Percentiles rank a stretch among this genome's conserved stretches.
phyloP scores from a whole-genome alignment of 345 rosid genomes.

The Lenwebbia sp. region DNA sequence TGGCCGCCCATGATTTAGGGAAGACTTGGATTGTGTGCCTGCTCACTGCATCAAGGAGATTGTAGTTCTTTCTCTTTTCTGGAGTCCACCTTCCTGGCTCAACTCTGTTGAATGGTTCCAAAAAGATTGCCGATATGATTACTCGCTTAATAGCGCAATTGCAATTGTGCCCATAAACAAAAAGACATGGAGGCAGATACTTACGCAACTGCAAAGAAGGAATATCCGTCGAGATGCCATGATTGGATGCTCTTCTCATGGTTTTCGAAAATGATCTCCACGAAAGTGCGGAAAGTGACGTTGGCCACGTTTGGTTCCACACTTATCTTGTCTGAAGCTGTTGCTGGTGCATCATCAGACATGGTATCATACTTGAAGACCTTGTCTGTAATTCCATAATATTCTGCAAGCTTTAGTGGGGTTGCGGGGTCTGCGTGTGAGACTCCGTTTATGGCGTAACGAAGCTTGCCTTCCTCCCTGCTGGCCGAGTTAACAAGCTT shows the following conservation, averaged over 20 bases:
- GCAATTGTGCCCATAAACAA: not conserved
- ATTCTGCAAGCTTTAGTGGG: slow-evolving; percentile 32
- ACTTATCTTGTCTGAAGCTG: not conserved
- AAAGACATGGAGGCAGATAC: not conserved
- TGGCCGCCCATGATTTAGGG: slow-evolving; percentile 35
- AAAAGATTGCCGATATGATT: not conserved
- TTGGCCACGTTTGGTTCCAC: slow-evolving; percentile 17
- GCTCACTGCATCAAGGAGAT: slow-evolving; percentile 1
- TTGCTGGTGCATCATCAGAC: slow-evolving; percentile 7
- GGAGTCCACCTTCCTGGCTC: slow-evolving; percentile 16
- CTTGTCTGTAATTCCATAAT: slow-evolving; percentile 4
- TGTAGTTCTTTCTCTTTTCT: slow-evolving; percentile 3
- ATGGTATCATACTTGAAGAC: slow-evolving; percentile 3
- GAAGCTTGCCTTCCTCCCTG: slow-evolving; percentile 4
- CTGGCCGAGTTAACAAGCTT: slow-evolving; percentile 18
- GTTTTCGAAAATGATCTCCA: slow-evolving; percentile 29
- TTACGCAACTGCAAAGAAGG: slow-evolving; percentile 37
- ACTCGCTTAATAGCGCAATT: not conserved
- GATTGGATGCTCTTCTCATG: slow-evolving; percentile 21
- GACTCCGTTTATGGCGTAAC: slow-evolving; percentile 25
- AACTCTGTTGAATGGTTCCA: not conserved
- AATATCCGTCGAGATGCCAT: slow-evolving; percentile 43
- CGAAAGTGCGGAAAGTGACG: slow-evolving; percentile 13
- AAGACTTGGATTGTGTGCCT: slow-evolving; percentile 22
- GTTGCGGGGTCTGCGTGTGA: slow-evolving; percentile 25